Evolutionary conservation across 2,329 filamentous ascomycete genomes (phyloP), one percentile per base, ranked within the genome.

Genomic region (Fusarium papillatum): DNA sequence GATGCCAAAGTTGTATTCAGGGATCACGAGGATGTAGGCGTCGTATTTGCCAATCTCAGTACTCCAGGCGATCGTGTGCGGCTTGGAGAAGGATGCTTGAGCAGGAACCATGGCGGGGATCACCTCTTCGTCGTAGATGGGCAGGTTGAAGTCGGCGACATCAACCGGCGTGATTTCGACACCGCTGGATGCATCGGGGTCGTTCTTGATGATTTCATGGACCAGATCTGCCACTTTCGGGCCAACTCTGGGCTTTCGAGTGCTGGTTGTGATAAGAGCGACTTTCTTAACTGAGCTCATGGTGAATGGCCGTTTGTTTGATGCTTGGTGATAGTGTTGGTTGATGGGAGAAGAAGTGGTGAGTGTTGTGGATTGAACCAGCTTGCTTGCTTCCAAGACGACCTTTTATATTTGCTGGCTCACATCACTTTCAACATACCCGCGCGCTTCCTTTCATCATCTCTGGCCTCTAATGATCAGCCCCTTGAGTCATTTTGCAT

Each of bases 1-100:
- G 8, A 91, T 82, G 29, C 88, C 86, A 79, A 83, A 88, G 83
- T 93, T 92, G 78, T 92, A 92, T 80, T 90, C 86, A 2, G 87
- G 85, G n/a, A 86, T 84, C 53, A 90, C 85, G 60, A 90, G 81
- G 39, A 90, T 79, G 79, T 88, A 89, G 19, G 79, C 88, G 61
- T 87, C 85, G 80, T 87, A 84, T 31, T 80, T 80, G n/a, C 79
- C 73, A 46, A 90, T 87, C 71, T 84, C 83, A 7, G 76, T 78
- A 38, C 82, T 86, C 88, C 89, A 90, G 1, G 78, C 80, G n/a
- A 81, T 83, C 39, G 84, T 84, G 79, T 87, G 83, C n/a, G 83
- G 82, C 50, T 86, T 77, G 8, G 80, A 74, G 77, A 86, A 88
- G 2, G 70, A 68, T 13, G 78, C 75, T 8, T 70, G 72, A 0